Base-by-base conservation (phyloP, 192 early-diverging fungal species). In the Coemansia sp. region DNA sequence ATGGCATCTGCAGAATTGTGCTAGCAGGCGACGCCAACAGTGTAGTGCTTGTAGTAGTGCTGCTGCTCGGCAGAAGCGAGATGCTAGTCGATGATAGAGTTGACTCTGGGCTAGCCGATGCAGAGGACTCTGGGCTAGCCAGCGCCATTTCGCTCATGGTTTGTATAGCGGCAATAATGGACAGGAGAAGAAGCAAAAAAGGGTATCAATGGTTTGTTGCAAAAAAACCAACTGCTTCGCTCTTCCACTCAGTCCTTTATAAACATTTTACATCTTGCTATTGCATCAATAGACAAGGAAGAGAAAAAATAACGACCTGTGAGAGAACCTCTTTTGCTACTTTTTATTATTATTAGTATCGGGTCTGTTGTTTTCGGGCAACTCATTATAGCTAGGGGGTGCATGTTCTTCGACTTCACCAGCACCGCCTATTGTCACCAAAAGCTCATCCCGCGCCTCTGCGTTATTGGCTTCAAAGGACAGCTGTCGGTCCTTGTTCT, bases 101-200 rank as follows among this genome's bases (percentile, higher is more conserved):
- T 4, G 49, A 15, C 22, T 53, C 49, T 31, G 49, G 27, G 6
- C 49, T 53, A 17, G 49, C 49, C 24, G 29, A 29, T 17, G 27
- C 49, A 53, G 49, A 31, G 15, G 15, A 32, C 15, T 32, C 14
- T 1, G 49, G 49, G 15, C 49, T 53, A 53, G 25, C 29, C 49
- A 53, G 49, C 49, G 49, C 49, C 49, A 53, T 53, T 53, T 53
- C 27, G 15, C 49, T 53, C 49, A 53, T 53, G 27, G 12, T 31
- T 17, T 17, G 49, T 15, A 1, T 11, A 53, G 0, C 32, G 32
- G 7, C 32, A 35, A 35, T 7, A 35, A 14, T 53, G 5, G 9
- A 17, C 17, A 43, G n/a, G 22, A 47, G 10, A 47, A 31, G 29
- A 17, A 32, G 14, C 29, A 17, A 6, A 35, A 35, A 35, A 7